A percentile compares a stretch with the other conserved stretches of the same genome.
phyloP scores from a whole-genome alignment of 1,139 yeast genomes.

The Taiozyma onychis region DNA sequence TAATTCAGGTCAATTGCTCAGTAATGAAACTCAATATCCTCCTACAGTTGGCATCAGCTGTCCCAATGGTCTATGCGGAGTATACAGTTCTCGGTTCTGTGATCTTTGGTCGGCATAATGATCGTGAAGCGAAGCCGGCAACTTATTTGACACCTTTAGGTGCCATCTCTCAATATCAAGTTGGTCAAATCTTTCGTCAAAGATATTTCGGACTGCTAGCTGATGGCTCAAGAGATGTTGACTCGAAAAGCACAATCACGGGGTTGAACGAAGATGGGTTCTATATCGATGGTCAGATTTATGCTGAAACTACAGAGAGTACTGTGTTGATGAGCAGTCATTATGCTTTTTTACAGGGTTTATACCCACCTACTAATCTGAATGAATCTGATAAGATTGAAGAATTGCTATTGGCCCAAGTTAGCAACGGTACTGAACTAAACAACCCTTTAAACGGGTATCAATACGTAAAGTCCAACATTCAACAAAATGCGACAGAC shows the following conservation, averaged over 20 bases:
- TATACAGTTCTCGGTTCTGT: conserved; percentile 11
- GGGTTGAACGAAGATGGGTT: conserved; percentile 28
- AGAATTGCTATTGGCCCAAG: conserved; percentile 22
- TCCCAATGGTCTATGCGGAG: neutral
- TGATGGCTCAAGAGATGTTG: conserved; percentile 15
- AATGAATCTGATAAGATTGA: conserved; percentile 20
- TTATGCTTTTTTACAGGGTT: conserved; percentile 36
- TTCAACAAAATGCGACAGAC: conserved; percentile 31
- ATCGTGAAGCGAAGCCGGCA: conserved; percentile 38
- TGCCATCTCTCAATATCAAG: conserved; percentile 28
- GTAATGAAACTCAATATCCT: neutral
- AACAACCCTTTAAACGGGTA: conserved; percentile 35
- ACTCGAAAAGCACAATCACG: conserved; percentile 17
- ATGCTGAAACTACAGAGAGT: conserved; percentile 24
- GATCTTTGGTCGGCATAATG: conserved; percentile 42
- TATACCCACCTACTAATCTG: conserved; percentile 35
- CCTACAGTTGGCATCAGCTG: neutral
- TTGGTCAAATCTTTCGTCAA: conserved; percentile 34
- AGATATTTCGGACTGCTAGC: conserved; percentile 33
- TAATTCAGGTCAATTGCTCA: no score
- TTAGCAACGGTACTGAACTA: conserved; percentile 34
- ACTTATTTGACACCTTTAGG: conserved; percentile 36
- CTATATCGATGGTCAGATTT: conserved; percentile 23
- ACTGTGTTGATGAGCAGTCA: conserved; percentile 2
- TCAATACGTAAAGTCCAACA: conserved; percentile 36